Conservation (phyloP, 768 basidiomycete genomes). For the Amanita molliuscula region DNA sequence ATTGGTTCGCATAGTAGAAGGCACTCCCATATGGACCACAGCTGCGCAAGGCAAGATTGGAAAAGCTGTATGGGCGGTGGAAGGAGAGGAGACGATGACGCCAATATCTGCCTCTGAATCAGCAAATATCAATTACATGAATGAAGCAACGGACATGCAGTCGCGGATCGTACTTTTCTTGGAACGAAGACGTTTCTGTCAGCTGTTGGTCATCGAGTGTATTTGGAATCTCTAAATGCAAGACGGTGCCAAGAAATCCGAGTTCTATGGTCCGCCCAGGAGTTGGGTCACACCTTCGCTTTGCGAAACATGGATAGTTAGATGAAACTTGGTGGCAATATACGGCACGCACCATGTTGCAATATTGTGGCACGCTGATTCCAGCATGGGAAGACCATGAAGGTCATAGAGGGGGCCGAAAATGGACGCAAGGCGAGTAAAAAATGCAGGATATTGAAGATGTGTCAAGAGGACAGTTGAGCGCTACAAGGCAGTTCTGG, state of each 20-base stretch:
- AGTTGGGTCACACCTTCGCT: conserved; percentile 72
- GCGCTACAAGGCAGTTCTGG: conserved; percentile 29
- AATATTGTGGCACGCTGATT: conserved; percentile 80
- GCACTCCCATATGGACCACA: conserved; percentile 93
- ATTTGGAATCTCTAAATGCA: conserved; percentile 65
- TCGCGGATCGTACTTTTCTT: conserved; percentile 40
- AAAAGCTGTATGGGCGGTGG: conserved; percentile 52
- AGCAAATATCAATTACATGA: neutral
- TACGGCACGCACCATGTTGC: conserved; percentile 59
- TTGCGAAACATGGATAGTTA: conserved; percentile 21
- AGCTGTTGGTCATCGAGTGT: conserved; percentile 66
- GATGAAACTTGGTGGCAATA: conserved; percentile 4
- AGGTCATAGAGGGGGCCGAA: conserved; percentile 67
- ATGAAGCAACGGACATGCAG: conserved; percentile 32
- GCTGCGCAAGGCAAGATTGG: conserved; percentile 51
- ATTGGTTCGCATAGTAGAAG: conserved; percentile 86
- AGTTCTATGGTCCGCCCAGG: conserved; percentile 64
- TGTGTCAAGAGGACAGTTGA: conserved; percentile 78
- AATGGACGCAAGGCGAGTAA: conserved; percentile 51
- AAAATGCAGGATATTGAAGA: conserved; percentile 75
- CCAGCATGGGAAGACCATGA: conserved; percentile 74
- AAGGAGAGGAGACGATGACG: conserved; percentile 46
- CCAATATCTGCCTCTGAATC: conserved; percentile 42
- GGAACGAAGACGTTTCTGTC: conserved; percentile 38
- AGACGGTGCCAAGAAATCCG: conserved; percentile 71